Base-by-base conservation (phyloP, 805 yeast species). In the Priceomyces melissophilus region DNA sequence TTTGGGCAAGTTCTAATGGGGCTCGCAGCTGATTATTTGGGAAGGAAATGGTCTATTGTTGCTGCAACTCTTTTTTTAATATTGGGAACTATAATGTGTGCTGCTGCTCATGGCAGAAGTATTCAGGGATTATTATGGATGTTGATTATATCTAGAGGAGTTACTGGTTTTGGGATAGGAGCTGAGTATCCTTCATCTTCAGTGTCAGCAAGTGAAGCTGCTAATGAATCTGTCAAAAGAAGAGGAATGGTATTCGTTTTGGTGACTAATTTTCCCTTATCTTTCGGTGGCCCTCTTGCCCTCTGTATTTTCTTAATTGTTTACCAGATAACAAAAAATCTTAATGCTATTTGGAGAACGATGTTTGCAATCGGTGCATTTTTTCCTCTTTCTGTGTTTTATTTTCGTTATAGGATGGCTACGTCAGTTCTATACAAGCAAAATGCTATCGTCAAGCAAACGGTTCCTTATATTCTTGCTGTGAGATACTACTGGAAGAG, bases 221-320 rank as follows among this genome's bases (percentile, higher is more conserved):
- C 87, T 9, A 82, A 83, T 56, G 88, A 84, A 52, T 71, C 79
- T 6, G 71, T 73, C 37, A 76, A 69, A 51, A 69, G 73, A 53
- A 70, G 93, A 57, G 90, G 93, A 38, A 79, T 82, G 30, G 69
- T 75, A 14, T 81, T 84, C 52, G 73, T 76, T 27, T 49, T 85
- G 58, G 83, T 81, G 26, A 84, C 91, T 12, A 85, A 85, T 57
- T 65, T 85, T 37, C 93, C 91, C 2, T 63, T 85, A 32, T 71
- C 85, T 3, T 69, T 84, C 31, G 93, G 95, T 38, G 88, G 88
- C 3, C 91, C 91, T n/a, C 78, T 85, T 56, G 85, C 87, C 11
- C 58, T 82, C 38, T 71, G 74, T 37, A 69, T 84, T 29, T 85
- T 84, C 54, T 67, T 85, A 52, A 81, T 85, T 50, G 88, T 84